Percentiles rank a stretch among this genome's conserved stretches.
Conservation (phyloP, 768 basidiomycete species). For the Psilocybe subaeruginosa region DNA sequence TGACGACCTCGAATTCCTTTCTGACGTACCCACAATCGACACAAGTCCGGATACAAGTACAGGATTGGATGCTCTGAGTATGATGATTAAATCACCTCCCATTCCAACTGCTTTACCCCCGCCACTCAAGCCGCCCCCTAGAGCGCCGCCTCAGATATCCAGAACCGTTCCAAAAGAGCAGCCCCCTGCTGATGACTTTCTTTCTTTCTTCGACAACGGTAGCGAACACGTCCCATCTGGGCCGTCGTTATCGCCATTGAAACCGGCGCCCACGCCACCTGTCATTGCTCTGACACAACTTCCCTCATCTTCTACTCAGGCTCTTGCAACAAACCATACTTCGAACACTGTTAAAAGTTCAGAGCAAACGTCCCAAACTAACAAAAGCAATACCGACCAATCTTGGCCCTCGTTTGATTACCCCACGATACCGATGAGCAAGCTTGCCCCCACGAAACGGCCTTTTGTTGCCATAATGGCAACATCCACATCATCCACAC, state of each 20-base stretch:
- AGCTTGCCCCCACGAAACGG: slow-evolving; percentile 17
- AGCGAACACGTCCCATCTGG: neutral
- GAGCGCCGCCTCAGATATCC: slow-evolving; percentile 35
- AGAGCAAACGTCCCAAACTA: neutral
- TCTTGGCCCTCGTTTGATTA: slow-evolving; percentile 24
- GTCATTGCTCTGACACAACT: slow-evolving; percentile 8
- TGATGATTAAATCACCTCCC: slow-evolving; percentile 44
- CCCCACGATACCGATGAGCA: slow-evolving; percentile 14
- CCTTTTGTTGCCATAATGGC: slow-evolving; percentile 34
- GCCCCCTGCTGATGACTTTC: slow-evolving; percentile 24
- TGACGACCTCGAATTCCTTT: slow-evolving; percentile 83
- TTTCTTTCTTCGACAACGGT: slow-evolving; percentile 29
- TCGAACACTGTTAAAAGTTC: neutral
- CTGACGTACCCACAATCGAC: slow-evolving; percentile 65
- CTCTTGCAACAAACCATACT: neutral
- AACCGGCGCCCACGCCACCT: slow-evolving; percentile 17
- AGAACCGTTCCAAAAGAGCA: slow-evolving; percentile 4
- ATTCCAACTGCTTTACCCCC: slow-evolving; percentile 48
- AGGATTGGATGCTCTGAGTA: slow-evolving; percentile 40
- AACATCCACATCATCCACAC: slow-evolving; percentile 19
- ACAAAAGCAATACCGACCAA: slow-evolving; percentile 3
- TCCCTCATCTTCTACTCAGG: neutral
- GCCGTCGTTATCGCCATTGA: slow-evolving; percentile 9
- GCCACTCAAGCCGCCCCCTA: slow-evolving; percentile 45
- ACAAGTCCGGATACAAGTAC: slow-evolving; percentile 41